Percentiles rank a stretch among this genome's conserved stretches.
Evolutionary conservation across 148 eudicot species (phyloP).

Genomic region (Amaranthus palmeri): DNA sequence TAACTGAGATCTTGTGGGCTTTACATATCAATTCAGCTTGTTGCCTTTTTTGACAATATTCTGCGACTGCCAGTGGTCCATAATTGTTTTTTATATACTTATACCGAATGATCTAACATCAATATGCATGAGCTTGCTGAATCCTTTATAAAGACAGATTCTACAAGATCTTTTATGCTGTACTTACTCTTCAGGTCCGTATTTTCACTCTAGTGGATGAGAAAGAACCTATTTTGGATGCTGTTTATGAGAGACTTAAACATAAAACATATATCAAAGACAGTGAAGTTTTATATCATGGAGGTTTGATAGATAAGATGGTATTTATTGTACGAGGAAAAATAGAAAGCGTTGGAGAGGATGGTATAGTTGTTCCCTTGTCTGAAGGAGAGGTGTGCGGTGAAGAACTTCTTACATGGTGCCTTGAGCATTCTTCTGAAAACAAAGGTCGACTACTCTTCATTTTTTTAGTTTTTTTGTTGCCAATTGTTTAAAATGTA

Average conservation of each 20-base stretch:
- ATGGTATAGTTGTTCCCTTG: conserved; percentile 35
- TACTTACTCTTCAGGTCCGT: conserved; percentile 40
- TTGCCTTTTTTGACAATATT: too few relatives aligned
- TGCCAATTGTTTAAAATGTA: background rate
- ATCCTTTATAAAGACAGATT: background rate
- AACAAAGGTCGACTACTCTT: conserved; percentile 43
- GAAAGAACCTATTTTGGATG: conserved; percentile 60
- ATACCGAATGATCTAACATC: background rate
- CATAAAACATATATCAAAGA: conserved; percentile 64
- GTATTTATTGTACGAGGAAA: conserved; percentile 74
- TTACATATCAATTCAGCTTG: too few relatives aligned
- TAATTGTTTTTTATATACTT: too few relatives aligned
- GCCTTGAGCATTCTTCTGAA: conserved; percentile 64
- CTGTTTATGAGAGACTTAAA: conserved; percentile 68
- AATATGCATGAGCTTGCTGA: background rate
- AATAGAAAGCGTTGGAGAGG: conserved; percentile 64
- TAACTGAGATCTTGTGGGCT: too few relatives aligned
- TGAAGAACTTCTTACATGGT: conserved; percentile 77
- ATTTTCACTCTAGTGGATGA: conserved; percentile 55
- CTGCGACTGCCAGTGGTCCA: too few relatives aligned
- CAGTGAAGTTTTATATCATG: conserved; percentile 48
- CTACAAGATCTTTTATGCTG: conserved; percentile 1
- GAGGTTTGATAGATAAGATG: conserved; percentile 72
- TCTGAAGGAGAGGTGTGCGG: conserved; percentile 71
- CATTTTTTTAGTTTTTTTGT: background rate